Evolutionary conservation across 2,329 filamentous ascomycete genomes (phyloP).

Genomic region (Aspergillus melleus): DNA sequence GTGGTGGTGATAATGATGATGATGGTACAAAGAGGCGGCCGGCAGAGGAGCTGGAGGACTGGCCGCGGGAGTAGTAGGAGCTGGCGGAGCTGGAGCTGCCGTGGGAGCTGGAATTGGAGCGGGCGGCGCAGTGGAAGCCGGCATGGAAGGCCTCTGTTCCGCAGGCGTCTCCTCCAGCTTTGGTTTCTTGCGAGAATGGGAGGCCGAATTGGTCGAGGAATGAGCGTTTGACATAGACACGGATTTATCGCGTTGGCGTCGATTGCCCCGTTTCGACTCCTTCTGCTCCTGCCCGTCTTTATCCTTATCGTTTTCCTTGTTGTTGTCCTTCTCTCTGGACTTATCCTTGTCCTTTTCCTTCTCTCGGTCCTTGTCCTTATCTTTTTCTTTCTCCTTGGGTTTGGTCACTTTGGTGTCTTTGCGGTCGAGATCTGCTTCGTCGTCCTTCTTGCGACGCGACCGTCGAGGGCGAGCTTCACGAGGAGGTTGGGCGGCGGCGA

Average conservation of each 20-base stretch:
- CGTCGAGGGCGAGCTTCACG: constrained; percentile 35
- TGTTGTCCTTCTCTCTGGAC: constrained; percentile 23
- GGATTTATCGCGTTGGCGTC: constrained; percentile 39
- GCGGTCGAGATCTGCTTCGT: constrained; percentile 28
- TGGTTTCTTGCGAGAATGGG: constrained; percentile 48
- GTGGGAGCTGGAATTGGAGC: constrained; percentile 13
- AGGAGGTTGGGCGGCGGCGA: constrained; percentile 19
- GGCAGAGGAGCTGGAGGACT: constrained; percentile 14
- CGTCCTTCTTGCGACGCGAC: constrained; percentile 46
- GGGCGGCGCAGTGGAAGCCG: constrained; percentile 2
- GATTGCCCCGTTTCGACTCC: constrained; percentile 29
- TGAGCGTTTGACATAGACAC: constrained; percentile 19
- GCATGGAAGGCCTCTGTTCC: constrained; percentile 7
- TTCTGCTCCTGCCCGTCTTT: constrained; percentile 20
- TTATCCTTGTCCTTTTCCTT: constrained; percentile 30
- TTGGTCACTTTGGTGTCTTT: constrained; percentile 28
- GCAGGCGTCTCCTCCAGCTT: constrained; percentile 38
- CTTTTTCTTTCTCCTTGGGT: constrained; percentile 24
- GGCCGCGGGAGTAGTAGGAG: constrained; percentile 14
- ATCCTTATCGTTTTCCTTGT: constrained; percentile 27
- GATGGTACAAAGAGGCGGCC: constrained; percentile 9
- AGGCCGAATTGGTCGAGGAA: constrained; percentile 12
- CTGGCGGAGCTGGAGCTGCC: constrained; percentile 16
- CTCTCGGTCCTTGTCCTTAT: constrained; percentile 24
- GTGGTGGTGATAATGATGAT: constrained; percentile 2